Evolutionary conservation across 768 basidiomycete genomes (phyloP), one percentile per base, ranked within the genome.

Genomic region (Rhodosporidiobolus sp.): DNA sequence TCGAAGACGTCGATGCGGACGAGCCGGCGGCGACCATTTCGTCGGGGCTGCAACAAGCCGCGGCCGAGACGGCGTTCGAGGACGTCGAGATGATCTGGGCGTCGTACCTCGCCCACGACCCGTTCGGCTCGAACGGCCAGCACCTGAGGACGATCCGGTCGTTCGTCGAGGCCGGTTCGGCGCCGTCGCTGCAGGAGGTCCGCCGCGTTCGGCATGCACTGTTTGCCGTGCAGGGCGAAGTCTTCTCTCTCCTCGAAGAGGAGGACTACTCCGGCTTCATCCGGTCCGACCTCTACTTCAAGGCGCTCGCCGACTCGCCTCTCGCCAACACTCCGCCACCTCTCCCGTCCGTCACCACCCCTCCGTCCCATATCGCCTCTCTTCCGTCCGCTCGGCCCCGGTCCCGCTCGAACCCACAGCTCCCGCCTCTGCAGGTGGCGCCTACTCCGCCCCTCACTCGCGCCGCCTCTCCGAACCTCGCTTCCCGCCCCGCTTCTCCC

Each of bases 51-150:
- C 46, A 26, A 4, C 24, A 49, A 16, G 7, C 84, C 12, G 83
- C 85, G 4, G 34, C 63, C 19, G 52, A 54, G 10, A 91, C 88
- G 1, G 84, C 90, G 32, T 86, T 86, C 76, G 94, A 95, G 74
- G 96, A 99, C 76, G 89, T 96, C 53, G 84, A 87, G 50, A 89
- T 96, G 86, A 89, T 98, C 50, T 86, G 94, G 77, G 88, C 94
- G 69, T 85, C 90, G 9, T 97, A 96, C 81, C 95, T 95, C 79
- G 85, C 88, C 22, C 82, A 83, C 49, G 64, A 72, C 49, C 83
- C 83, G 6, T 85, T 80, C 55, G 84, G 85, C 20, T 88, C 94
- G 61, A 86, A 89, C 0, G 84, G 85, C 80, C 89, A 88, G 77
- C 85, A 94, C 75, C 82, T 91, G 35, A 85, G 88, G 63, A 82